Evolutionary conservation across 208 protist genomes (phyloP), one percentile per base, ranked within the genome.

Genomic region (Acanthamoeba lenticulata): DNA sequence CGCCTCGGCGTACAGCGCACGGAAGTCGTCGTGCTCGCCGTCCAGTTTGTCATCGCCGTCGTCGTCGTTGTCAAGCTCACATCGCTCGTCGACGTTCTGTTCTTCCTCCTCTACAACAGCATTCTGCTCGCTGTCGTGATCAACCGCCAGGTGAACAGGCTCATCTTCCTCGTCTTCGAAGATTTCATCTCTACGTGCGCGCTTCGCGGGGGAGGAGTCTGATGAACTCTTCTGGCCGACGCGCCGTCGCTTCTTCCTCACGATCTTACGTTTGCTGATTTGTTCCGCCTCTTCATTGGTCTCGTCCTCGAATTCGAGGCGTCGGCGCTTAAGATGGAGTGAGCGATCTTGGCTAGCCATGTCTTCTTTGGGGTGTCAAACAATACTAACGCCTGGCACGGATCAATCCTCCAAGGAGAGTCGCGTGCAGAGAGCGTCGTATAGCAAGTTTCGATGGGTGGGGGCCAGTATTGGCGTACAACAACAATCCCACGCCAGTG

Each of bases 261-360:
- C 57, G 1, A 36, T 67, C 32, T 36, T 1, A 29, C 38, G 67
- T 3, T n/a, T 57, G 44, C 74, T 85, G 38, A 42, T 38, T 21
- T 11, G 24, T 57, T 29, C 38, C 0, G 27, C 74, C 2, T 47
- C 74, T 5, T 57, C 44, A 19, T 32, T 55, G 0, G 38, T 21
- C 6, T 83, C 42, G 29, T 85, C 45, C n/a, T 85, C 74, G 74
- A 85, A 85, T 4, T 85, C 74, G 44, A 85, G 74, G 0, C 74
- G 74, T 19, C 74, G 38, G 29, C 74, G 74, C 24, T 85, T 85
- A 42, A 85, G 69, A 45, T 79, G 36, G 13, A 79, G 69, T 9
- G 69, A 67, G 6, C 69, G 69, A 17, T 42, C 40, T 36, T 69
- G 27, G 60, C 60, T 69, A 21, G 69, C 24, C 69, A 79, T 79